Conservation (phyloP, 2,329 filamentous ascomycete species). For the Ambrosiella beaveri region DNA sequence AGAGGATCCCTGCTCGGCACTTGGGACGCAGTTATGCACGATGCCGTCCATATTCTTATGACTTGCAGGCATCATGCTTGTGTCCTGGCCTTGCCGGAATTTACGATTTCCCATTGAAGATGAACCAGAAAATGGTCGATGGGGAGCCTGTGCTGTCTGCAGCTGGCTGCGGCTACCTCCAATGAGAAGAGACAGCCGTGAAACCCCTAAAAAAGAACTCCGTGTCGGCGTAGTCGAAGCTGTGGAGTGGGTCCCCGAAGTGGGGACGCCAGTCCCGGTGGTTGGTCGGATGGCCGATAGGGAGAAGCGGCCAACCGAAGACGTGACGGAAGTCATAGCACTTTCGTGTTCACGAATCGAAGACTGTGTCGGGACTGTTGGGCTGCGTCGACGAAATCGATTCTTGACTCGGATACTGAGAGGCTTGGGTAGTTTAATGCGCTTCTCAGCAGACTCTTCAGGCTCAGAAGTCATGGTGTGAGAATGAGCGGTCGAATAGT, state of each 20-base stretch:
- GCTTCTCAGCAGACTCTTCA: slow-evolving; percentile 1
- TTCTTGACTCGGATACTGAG: slow-evolving; percentile 9
- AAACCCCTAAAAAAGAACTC: slow-evolving; percentile 13
- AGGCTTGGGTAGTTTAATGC: not conserved
- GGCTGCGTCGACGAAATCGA: slow-evolving; percentile 11
- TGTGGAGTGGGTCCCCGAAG: not conserved
- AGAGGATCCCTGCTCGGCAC: not conserved
- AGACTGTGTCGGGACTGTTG: not conserved
- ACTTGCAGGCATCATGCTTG: not conserved
- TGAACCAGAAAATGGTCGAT: not conserved
- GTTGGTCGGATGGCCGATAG: not conserved
- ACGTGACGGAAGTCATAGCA: slow-evolving; percentile 5
- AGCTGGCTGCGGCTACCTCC: slow-evolving; percentile 8
- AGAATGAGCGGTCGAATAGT: slow-evolving; percentile 4
- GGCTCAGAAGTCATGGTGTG: not conserved
- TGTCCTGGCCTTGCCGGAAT: not conserved
- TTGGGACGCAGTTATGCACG: not conserved
- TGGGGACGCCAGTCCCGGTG: not conserved
- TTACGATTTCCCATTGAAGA: not conserved
- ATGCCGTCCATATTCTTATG: not conserved
- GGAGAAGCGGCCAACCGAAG: slow-evolving; percentile 9
- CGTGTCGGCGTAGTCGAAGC: not conserved
- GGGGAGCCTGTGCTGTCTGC: not conserved
- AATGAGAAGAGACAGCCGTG: slow-evolving; percentile 11
- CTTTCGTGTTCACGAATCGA: slow-evolving; percentile 2